Base-by-base conservation (phyloP, 2,329 filamentous ascomycete genomes). In the Ophiostoma sp. region DNA sequence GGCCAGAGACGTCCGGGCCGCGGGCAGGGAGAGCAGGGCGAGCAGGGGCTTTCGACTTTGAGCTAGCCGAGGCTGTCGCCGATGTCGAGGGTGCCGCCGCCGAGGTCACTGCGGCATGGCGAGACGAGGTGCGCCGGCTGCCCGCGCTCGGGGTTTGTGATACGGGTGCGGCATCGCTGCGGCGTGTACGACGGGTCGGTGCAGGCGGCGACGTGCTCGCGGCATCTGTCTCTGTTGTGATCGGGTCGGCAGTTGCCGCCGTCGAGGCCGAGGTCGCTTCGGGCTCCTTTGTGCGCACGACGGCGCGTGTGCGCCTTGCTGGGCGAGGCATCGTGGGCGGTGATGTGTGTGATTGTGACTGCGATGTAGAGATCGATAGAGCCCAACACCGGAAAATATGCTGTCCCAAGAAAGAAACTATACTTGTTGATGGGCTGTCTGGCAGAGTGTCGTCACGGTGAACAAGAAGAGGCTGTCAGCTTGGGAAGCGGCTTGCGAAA, bases 1-100 rank as follows among this genome's bases (percentile, higher is more conserved):
- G 70, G 5, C 83, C 83, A 0, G 81, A 82, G 3, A 77, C 79
- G 65, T 84, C 80, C 12, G 70, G 70, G 0, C 68, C 71, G n/a
- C 70, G 71, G n/a, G 67, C 49, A 16, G 47, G 74, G 12, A 78
- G 76, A 16, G 36, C 27, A 27, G 27, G 27, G 27, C 27, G 58
- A 7, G 38, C 18, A 6, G 14, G 60, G 14, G 60, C 38, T 63
- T 63, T 63, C 38, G 27, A 16, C 27, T 41, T 18, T 18, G 77
- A 73, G 72, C 16, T 71, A 71, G 71, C 74, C 76, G 45, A 52
- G 69, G 27, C 58, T 71, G 38, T 44, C 66, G n/a, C 55, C 8
- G 70, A 70, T 7, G 75, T 72, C 18, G 75, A 73, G 49, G 69
- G 40, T 3, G 71, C 63, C n/a, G 68, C 58, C 18, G 72, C 38